Conservation (phyloP, 208 protist species). For the Endotrypanum monterogeii region DNA sequence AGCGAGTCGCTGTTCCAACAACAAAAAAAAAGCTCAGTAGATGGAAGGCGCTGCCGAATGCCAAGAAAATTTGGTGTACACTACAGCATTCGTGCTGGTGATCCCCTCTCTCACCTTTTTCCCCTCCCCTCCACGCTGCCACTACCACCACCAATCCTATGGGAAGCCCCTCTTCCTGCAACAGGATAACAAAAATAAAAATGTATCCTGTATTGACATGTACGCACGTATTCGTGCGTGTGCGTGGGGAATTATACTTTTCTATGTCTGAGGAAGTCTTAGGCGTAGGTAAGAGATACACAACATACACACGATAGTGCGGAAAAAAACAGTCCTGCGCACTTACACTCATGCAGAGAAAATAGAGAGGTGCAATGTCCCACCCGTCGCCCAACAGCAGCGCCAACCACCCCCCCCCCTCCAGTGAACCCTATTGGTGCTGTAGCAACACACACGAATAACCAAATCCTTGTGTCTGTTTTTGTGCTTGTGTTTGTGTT, state of each 20-base stretch:
- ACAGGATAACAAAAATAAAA: neutral
- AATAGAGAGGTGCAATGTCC: neutral
- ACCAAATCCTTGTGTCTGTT: no score
- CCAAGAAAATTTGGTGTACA: neutral
- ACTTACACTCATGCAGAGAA: neutral
- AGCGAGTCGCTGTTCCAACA: neutral
- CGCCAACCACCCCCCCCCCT: neutral
- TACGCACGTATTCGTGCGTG: neutral
- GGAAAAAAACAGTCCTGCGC: neutral
- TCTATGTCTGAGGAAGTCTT: no score
- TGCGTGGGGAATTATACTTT: neutral
- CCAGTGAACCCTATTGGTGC: no score
- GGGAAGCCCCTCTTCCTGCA: neutral
- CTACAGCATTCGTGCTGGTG: neutral
- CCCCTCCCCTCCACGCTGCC: neutral
- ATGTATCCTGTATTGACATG: neutral
- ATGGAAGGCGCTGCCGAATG: no score
- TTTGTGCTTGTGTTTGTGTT: no score
- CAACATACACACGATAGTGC: neutral
- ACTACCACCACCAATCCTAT: neutral
- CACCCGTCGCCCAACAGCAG: neutral
- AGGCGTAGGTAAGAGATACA: no score
- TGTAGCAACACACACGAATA: no score
- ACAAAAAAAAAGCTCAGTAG: neutral
- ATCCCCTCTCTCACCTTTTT: neutral